Conservation (phyloP, 2,329 filamentous ascomycete genomes). For the Rhynchosporium agropyri region DNA sequence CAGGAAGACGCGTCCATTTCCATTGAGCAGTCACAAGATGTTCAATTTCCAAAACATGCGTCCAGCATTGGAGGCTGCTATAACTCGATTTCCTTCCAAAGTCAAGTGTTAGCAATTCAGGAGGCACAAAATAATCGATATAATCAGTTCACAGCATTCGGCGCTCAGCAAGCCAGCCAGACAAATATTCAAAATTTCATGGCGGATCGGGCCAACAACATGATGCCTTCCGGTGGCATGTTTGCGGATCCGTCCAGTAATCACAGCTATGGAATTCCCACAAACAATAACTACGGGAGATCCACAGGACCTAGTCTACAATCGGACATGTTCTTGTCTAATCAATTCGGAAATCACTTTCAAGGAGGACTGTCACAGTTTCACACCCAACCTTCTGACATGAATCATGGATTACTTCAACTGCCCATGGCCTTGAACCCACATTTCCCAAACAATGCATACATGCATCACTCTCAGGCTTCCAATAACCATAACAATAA, state of each 20-base stretch:
- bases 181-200: slow-evolving; percentile 1
- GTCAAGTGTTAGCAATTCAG: too few species aligned
- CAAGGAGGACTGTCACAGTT: not conserved
- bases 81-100: too few species aligned
- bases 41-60: not conserved
- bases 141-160: slow-evolving; percentile 2
- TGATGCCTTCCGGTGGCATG: slow-evolving; percentile 11
- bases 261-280: not conserved
- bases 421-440: slow-evolving; percentile 5
- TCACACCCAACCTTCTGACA: not conserved
- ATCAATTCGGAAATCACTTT: slow-evolving; percentile 4
- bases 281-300: slow-evolving; percentile 4
- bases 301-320: not conserved
- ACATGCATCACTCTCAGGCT: slow-evolving; percentile 2
- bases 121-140: not conserved
- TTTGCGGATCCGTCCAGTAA: not conserved
- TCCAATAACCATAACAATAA: not conserved
- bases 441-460: not conserved
- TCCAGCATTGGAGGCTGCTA: not conserved
- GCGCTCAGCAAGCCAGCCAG: not conserved
- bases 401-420: not conserved
- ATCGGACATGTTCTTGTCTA: not conserved
- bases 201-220: slow-evolving; percentile 7
- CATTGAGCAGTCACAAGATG: slow-evolving; percentile 6
- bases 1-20: not conserved